Conservation (phyloP, 225 moss, liverwort and hornwort species). For the Thuidium tamariscinum region DNA sequence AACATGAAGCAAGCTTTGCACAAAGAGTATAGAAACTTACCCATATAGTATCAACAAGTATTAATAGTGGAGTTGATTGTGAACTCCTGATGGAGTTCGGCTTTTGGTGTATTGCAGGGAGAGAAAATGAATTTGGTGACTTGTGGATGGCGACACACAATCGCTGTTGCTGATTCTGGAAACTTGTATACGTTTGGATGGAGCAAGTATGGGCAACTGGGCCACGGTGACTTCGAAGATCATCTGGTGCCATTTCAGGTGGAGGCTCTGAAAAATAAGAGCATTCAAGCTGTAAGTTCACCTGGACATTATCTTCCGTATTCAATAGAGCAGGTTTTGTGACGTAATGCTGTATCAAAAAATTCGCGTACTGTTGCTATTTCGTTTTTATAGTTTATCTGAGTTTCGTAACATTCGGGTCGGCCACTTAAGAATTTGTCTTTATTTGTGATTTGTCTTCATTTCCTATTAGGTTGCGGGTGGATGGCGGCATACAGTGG, state of each 20-base stretch:
- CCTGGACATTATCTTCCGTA: background rate
- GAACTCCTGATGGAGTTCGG: background rate
- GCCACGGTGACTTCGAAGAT: constrained; percentile 55
- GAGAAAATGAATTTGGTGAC: constrained; percentile 48
- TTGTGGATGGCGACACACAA: constrained; percentile 64
- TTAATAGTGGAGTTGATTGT: background rate
- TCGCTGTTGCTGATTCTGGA: constrained; percentile 43
- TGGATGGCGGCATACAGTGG: constrained; percentile 55
- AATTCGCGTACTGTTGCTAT: background rate
- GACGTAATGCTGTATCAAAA: background rate
- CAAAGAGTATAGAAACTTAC: background rate
- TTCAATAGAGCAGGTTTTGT: background rate
- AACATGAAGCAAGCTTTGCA: background rate
- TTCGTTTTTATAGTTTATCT: background rate
- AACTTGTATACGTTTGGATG: constrained; percentile 56
- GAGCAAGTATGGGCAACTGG: constrained; percentile 69
- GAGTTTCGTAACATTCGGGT: background rate
- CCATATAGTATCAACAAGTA: background rate
- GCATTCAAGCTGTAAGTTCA: constrained; percentile 24
- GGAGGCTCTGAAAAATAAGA: constrained; percentile 21
- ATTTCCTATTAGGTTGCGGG: constrained; percentile 22
- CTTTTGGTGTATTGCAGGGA: constrained; percentile 19
- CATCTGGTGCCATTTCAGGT: constrained; percentile 53
- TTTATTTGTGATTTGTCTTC: background rate
- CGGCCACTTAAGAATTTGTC: background rate